phyloP scores from a whole-genome alignment of 805 yeast species.

The Wickerhamiella galacta region DNA sequence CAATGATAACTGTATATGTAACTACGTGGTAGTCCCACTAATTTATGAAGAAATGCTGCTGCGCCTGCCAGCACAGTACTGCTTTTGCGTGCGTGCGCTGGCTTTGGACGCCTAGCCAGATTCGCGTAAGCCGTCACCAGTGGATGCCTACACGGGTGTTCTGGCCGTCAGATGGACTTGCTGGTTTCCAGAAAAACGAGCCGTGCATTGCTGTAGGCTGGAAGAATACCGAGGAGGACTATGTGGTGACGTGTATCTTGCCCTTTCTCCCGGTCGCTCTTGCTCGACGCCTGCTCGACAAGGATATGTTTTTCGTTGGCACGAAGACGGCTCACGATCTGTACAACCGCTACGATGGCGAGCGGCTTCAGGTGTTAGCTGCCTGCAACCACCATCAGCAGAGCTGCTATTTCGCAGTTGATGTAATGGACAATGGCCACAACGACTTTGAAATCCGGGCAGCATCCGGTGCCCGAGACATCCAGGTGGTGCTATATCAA shows the following conservation, averaged over 20 bases:
- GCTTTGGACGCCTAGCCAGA: too few relatives aligned
- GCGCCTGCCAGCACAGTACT: too few relatives aligned
- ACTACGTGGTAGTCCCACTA: too few relatives aligned
- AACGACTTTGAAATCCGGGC: background rate
- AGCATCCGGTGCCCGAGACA: slow-evolving; percentile 7
- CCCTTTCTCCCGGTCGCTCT: slow-evolving; percentile 9
- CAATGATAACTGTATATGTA: too few relatives aligned
- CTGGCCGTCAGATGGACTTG: slow-evolving; percentile 5
- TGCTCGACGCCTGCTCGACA: slow-evolving; percentile 8
- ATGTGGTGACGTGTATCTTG: slow-evolving; percentile 12
- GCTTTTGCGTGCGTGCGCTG: too few relatives aligned
- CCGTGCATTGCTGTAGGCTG: slow-evolving; percentile 12
- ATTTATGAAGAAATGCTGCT: too few relatives aligned
- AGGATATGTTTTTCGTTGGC: slow-evolving; percentile 9
- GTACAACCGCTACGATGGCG: slow-evolving; percentile 8
- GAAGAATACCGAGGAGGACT: slow-evolving; percentile 9
- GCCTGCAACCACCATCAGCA: slow-evolving; percentile 5
- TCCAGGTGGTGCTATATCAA: slow-evolving; percentile 35
- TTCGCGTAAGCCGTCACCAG: too few relatives aligned
- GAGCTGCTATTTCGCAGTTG: slow-evolving; percentile 2
- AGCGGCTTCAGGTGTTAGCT: slow-evolving; percentile 7
- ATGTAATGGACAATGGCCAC: background rate
- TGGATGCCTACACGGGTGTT: slow-evolving; percentile 6
- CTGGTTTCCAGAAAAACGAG: background rate
- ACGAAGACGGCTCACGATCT: slow-evolving; percentile 8